Evolutionary conservation across 768 basidiomycete species (phyloP), one percentile per base, ranked within the genome.

Genomic region (Amanita molliuscula): DNA sequence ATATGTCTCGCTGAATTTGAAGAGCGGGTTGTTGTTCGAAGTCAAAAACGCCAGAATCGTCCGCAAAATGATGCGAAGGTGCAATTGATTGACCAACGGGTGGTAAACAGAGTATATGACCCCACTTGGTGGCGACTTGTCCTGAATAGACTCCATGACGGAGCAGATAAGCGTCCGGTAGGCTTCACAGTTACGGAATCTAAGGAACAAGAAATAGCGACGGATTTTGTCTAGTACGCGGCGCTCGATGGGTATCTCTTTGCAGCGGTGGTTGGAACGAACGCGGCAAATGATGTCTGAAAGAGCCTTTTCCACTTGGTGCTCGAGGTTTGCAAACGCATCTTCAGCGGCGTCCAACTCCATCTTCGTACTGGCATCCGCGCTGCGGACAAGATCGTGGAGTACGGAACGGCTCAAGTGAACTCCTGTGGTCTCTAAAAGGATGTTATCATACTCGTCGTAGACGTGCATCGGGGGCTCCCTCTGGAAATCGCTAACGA

Each of bases 171-270:
- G 69, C 40, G 71, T 58, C 20, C 58, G 56, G 54, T 79, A 81
- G 15, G 68, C 68, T 7, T 64, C 61, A 54, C 76, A 73, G 52
- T 81, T 81, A 11, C 79, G 67, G 53, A 77, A 81, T 18, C 78
- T 72, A 0, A 81, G 61, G 53, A 81, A 79, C 6, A 73, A 63
- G 34, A 80, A 68, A 56, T 74, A 81, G 50, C 71, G 72, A 9
- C 73, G 66, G 2, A 81, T 53, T 13, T 59, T 59, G 34, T 72
- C 68, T 9, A 71, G 53, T 4, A 59, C 59, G 9, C 53, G 53
- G 6, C 60, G 61, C 37, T 65, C 60, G 25, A 71, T 59, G 0
- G 57, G 55, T 20, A 70, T 61, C 35, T 61, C 61, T 42, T 54
- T 58, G 18, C 55, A 38, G 37, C 10, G 8, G 16, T 38, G 7